Evolutionary conservation across 805 yeast species (phyloP), one percentile per base, ranked within the genome.

Genomic region (Saccharomycopsis malanga): DNA sequence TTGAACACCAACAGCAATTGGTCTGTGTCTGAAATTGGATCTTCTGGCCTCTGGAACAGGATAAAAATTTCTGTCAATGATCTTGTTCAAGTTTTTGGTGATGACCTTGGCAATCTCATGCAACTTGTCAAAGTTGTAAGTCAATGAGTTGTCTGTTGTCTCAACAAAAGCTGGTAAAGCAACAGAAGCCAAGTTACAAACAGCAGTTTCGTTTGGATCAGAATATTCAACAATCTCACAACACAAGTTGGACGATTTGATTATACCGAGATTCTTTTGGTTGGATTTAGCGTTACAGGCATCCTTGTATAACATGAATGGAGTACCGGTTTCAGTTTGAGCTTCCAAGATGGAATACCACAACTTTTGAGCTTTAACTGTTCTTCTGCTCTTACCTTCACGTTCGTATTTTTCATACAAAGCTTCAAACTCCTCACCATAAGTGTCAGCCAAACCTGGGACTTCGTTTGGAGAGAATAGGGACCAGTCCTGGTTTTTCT

Each of bases 1-100:
- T 65, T 91, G 96, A n/a, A 91, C 96, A 56, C 98, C 98, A 20
- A 91, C 67, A n/a, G 97, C 97, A 58, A 91, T 77, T 18, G 98
- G 98, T 57, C 98, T 74, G 64, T 91, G 83, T 59, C 79, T 79
- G 72, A 77, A 67, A 65, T 93, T 91, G 15, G 96, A 86, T 39
- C 53, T 60, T 58, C 72, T 73, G 4, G 98, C 91, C 54, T 78
- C 83, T 45, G 73, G 77, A 21, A 86, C 81, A 3, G 98, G 98
- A 62, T 91, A 91, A 61, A 69, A 72, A 60, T 88, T 86, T 53
- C 82, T 76, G 68, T 91, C 97, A 50, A 91, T 91, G 51, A 91
- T 76, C 60, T 68, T 74, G 71, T 91, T 83, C 64, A 91, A 70
- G 64, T 91, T 91, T 57, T 76, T 76, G 6, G 87, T 75, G 41